These are phyloP conservation scores for Blastocystis sp. DNA, from an alignment of 352 stramenopile species.

Conservation along the genomic window DNA sequence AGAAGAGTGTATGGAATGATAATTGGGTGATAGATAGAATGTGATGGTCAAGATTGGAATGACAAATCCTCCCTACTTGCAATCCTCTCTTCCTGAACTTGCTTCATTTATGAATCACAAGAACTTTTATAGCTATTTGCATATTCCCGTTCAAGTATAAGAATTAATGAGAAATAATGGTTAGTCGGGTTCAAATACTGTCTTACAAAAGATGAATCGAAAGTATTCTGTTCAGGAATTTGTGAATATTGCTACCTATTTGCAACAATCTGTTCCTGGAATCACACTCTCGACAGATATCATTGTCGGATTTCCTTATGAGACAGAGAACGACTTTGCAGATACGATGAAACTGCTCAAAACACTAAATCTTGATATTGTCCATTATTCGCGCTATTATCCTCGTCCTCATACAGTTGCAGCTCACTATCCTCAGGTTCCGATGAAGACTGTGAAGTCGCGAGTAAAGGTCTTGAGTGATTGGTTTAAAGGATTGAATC, in stretches of 20 bases:
- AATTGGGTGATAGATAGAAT: slow-evolving; percentile 46
- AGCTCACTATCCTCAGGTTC: slow-evolving; percentile 78
- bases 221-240: slow-evolving; percentile 80
- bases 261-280: slow-evolving; percentile 72
- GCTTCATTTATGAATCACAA: slow-evolving; percentile 74
- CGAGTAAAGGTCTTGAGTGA: slow-evolving; percentile 77
- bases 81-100: slow-evolving; percentile 75
- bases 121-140: slow-evolving; percentile 78
- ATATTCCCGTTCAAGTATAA: slow-evolving; percentile 75
- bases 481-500: slow-evolving; percentile 76
- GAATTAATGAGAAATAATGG: neutral
- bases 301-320: slow-evolving; percentile 81
- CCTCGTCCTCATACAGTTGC: slow-evolving; percentile 78
- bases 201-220: slow-evolving; percentile 79
- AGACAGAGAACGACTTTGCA: slow-evolving; percentile 79
- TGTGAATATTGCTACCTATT: slow-evolving; percentile 70
- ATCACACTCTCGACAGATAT: slow-evolving; percentile 83
- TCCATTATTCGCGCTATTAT: slow-evolving; percentile 87
- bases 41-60: slow-evolving; percentile 82
- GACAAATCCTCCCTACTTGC: slow-evolving; percentile 84
- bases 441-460: slow-evolving; percentile 79
- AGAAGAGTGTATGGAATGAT: neutral
- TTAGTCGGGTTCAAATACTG: slow-evolving; percentile 75
- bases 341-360: slow-evolving; percentile 77
- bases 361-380: slow-evolving; percentile 79